Evolutionary conservation across 139 green algal genomes (phyloP), one percentile per base, ranked within the genome.

Genomic region (Chlorella sp.): DNA sequence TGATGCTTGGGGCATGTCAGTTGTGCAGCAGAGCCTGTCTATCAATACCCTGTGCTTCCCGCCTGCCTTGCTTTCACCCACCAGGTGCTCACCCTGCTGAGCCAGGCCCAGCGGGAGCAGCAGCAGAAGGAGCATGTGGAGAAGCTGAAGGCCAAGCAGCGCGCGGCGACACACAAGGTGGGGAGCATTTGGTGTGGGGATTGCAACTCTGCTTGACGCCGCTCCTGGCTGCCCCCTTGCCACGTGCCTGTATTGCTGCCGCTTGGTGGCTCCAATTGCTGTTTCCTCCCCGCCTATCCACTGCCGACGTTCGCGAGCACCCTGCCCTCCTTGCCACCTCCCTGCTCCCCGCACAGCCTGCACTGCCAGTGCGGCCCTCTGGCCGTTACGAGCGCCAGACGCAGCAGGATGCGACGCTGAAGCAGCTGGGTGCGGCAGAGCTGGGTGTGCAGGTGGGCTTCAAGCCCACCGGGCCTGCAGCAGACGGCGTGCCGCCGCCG

Each of bases 371-470:
- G 16, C 60, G 71, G 20, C 75, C 81, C 4, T 90, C 87, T 20
- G 87, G 87, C 15, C 74, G 88, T 11, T 91, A 88, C 62, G 81
- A 92, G 74, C 87, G 88, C 25, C 34, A 91, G 67, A 88, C 86
- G 30, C 73, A 67, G 67, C 55, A 69, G 30, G 88, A 91, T n/a
- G 85, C 84, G 32, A 80, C 78, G 6, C 74, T 92, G 76, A 63
- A 81, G 17, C 76, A 86, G 38, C 60, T 92, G 74, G 88, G 88
- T 71, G 80, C 84, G 4, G 57, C 85, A 23, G 63, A 82, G 65
- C 82, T 90, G n/a, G 87, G 87, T 21, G 51, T 85, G 34, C 32
- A 65, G n/a, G 55, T 87, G 13, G 87, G 82, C 34, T 90, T 90
- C 81, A 56, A 36, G 39, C 30, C 76, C 60, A 51, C 78, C 5